Base-by-base conservation (phyloP, 108 stramenopile genomes). In the Cylindrotheca fusiformis region DNA sequence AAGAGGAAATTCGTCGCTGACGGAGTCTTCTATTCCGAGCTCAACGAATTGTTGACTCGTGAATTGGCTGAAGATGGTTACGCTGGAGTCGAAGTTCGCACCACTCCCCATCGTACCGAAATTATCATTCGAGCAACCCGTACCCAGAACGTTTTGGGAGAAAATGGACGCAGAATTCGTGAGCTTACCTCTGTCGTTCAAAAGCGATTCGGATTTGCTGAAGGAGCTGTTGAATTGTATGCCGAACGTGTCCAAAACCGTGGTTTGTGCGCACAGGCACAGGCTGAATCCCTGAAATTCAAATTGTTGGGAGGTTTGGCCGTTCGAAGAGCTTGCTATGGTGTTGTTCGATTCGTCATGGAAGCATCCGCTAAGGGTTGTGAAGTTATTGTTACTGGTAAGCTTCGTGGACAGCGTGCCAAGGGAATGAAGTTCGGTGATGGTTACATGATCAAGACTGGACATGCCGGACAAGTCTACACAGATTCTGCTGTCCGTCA, bases 381-480 rank as follows among this genome's bases (percentile, higher is more conserved):
- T 54, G 99, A 99, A 86, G 97, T 99, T 53, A 86, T 98, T 68
- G 99, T 99, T 50, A 91, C 97, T 54, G 99, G 99, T 62, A 99
- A 99, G 90, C 96, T 99, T 21, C 91, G 98, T 59, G 99, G 96
- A 78, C 97, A 96, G 78, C 97, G 99, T 89, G 99, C 99, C 77
- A 99, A 99, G 95, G 94, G 87, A 52, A 98, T 98, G 98, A 99
- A 99, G 81, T 99, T 99, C 82, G 91, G 92, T 33, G 97, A 99
- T 65, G 99, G 99, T 18, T 99, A 98, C 96, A 99, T 99, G 99
- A 98, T 99, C 95, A 99, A 99, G 94, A 94, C 97, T 33, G 99
- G 99, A 60, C 97, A 98, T 68, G 95, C 97, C 55, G 87, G 89
- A 71, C 86, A 95, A 74, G 97, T 95, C 30, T 99, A 99, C 95